Conservation (phyloP, 129 eudicot species). For the Flaveria bidentis region DNA sequence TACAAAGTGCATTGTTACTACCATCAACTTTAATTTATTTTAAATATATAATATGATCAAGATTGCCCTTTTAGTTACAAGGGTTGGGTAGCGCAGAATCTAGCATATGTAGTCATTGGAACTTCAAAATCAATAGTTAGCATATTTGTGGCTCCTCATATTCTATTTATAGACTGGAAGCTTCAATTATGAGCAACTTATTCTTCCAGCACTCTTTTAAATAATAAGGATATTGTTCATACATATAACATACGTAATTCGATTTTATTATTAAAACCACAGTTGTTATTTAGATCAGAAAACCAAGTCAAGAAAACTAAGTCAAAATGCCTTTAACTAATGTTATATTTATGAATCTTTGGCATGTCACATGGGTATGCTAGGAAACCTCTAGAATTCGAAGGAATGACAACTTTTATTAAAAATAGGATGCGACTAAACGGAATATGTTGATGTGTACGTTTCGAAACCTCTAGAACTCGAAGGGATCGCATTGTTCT, state of each 20-base stretch:
- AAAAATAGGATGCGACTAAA: neutral
- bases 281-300: neutral
- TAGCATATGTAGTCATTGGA: neutral
- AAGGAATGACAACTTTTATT: neutral
- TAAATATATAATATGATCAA: too few relatives aligned
- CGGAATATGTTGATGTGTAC: neutral
- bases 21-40: too few relatives aligned
- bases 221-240: neutral
- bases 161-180: neutral
- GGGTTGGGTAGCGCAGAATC: neutral
- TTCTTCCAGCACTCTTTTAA: neutral
- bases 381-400: conserved; percentile 8
- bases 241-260: neutral
- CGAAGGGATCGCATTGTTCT: neutral
- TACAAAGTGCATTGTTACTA: too few relatives aligned
- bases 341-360: neutral
- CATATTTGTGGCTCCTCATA: neutral
- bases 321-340: neutral
- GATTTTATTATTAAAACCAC: neutral
- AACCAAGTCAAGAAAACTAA: neutral
- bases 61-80: neutral
- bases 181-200: neutral
- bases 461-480: neutral
- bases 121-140: neutral
- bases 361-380: neutral